Conservation (phyloP, 306 rosid genomes). For the Phaseolus lunatus region DNA sequence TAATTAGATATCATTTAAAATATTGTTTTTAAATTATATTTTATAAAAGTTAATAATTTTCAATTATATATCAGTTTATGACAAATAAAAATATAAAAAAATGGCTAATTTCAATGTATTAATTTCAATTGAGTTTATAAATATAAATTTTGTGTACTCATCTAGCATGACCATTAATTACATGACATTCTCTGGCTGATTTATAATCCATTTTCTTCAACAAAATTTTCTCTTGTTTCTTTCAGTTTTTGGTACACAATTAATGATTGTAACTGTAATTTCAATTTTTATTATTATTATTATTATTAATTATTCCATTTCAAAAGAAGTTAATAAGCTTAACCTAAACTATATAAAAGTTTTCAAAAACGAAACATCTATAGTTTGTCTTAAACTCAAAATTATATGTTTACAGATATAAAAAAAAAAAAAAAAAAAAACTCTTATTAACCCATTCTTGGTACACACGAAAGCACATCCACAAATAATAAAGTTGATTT, state of each 20-base stretch:
- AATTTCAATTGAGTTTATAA: no score
- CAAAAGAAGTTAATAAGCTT: not conserved
- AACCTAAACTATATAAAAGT: not conserved
- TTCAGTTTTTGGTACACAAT: not conserved
- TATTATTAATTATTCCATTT: not conserved
- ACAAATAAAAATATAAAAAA: no score
- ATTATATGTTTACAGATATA: not conserved
- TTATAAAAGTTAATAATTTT: not conserved
- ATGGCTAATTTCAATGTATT: no score
- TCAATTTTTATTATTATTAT: not conserved
- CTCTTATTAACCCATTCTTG: not conserved
- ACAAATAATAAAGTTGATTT: not conserved
- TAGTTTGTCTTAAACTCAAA: not conserved
- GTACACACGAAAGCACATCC: not conserved
- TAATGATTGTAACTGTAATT: not conserved
- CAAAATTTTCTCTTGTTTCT: not conserved
- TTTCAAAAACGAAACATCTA: not conserved
- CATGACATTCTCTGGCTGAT: not conserved
- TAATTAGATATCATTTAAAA: not conserved
- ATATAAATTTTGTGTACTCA: no score
- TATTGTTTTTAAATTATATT: not conserved
- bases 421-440: no score
- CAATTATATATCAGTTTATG: not conserved
- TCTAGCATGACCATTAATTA: not conserved
- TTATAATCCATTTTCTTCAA: not conserved